Evolutionary conservation across 768 basidiomycete genomes (phyloP).

Genomic region (Cystofilobasidium capitatum): DNA sequence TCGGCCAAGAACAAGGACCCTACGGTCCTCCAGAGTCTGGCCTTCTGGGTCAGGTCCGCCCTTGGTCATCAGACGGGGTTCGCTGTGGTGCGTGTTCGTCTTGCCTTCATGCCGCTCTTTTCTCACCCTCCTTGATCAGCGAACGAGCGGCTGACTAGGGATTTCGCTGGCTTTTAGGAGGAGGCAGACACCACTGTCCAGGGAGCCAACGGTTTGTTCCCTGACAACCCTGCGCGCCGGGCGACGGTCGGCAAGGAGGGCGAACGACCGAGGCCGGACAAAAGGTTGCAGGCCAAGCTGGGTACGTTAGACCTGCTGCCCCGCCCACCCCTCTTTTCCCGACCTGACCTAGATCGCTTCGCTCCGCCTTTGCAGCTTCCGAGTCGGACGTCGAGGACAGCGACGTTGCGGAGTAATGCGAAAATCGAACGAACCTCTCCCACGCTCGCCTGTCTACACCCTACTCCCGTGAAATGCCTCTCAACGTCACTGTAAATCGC

Average conservation of each 20-base stretch:
- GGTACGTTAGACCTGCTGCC: conserved; percentile 11
- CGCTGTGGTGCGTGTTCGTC: conserved; percentile 20
- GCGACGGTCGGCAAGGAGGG: conserved; percentile 27
- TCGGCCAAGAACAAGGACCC: conserved; percentile 29
- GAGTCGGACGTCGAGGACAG: conserved; percentile 36
- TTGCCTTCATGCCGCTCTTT: background rate
- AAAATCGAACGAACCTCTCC: too few species aligned
- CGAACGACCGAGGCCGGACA: conserved; percentile 17
- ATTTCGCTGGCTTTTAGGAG: background rate
- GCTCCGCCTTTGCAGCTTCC: conserved; percentile 13
- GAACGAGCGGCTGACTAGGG: background rate
- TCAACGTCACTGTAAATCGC: too few species aligned
- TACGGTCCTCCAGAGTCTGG: conserved; percentile 34
- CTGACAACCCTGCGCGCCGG: conserved; percentile 36
- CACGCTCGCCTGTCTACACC: too few species aligned
- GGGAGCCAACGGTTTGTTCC: conserved; percentile 32
- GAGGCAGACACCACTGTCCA: conserved; percentile 28
- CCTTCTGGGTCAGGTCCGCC: conserved; percentile 38
- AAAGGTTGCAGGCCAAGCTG: conserved; percentile 28
- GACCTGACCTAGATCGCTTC: too few species aligned
- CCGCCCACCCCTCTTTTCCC: background rate
- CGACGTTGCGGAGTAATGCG: conserved; percentile 8
- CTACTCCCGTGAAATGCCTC: too few species aligned
- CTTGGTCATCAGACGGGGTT: conserved; percentile 31
- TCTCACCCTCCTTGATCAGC: background rate